A percentile compares a stretch with the other conserved stretches of the same genome.
phyloP scores from a whole-genome alignment of 139 green algal genomes.

The Chlorella vulgaris region DNA sequence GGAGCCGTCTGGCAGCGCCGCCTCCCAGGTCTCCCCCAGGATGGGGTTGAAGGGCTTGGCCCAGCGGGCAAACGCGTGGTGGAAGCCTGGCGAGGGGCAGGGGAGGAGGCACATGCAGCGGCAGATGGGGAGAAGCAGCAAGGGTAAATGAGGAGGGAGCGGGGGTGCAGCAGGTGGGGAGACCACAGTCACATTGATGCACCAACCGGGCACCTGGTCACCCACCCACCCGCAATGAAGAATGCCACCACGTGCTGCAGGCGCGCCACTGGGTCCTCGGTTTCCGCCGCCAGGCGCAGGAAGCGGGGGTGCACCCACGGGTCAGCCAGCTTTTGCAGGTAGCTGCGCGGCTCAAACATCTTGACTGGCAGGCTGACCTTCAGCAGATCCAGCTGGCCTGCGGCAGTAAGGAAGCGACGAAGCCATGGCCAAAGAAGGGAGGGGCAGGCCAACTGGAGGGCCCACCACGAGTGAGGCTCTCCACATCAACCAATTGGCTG shows the following conservation, averaged over 20 bases:
- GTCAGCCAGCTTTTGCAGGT: conserved; percentile 88
- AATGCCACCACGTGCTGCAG: conserved; percentile 77
- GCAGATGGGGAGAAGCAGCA: neutral
- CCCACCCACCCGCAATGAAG: conserved; percentile 67
- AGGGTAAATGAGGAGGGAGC: neutral
- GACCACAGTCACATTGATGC: neutral
- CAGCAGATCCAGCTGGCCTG: conserved; percentile 83
- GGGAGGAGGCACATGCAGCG: neutral
- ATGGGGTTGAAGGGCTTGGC: conserved; percentile 92
- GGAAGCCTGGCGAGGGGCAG: conserved; percentile 31
- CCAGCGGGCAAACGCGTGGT: conserved; percentile 64
- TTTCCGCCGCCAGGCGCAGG: conserved; percentile 50
- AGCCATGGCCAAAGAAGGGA: neutral
- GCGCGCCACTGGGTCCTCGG: conserved; percentile 64
- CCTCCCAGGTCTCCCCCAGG: conserved; percentile 87
- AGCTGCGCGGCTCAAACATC: conserved; percentile 86
- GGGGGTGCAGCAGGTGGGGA: no score
- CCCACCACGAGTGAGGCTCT: no score
- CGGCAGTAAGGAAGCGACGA: conserved; percentile 34
- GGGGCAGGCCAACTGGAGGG: neutral
- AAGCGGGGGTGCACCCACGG: conserved; percentile 66
- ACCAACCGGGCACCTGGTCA: neutral
- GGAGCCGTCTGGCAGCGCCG: conserved; percentile 59
- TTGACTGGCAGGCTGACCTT: conserved; percentile 79
- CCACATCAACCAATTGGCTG: no score